These are phyloP conservation scores for Neonectria punicea DNA, from an alignment of 2,329 filamentous ascomycete genomes.

Conservation along the genomic window DNA sequence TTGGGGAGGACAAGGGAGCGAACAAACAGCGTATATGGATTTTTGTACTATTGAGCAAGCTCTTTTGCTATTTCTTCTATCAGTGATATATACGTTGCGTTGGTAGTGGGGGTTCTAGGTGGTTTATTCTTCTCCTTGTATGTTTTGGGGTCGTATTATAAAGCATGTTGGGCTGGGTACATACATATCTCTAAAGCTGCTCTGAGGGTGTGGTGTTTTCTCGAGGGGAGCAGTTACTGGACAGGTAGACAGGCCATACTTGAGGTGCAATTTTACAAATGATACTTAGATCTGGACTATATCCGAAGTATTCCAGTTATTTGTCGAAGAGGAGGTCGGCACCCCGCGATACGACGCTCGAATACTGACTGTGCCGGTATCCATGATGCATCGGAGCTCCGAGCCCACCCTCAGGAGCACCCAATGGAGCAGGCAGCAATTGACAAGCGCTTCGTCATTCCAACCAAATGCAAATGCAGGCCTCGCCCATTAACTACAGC, in stretches of 20 bases:
- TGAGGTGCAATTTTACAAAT: not conserved
- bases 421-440: conserved; percentile 19
- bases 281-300: not conserved
- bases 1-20: not conserved
- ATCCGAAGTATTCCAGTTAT: too few species aligned
- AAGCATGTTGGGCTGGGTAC: not conserved
- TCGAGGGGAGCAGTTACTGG: not conserved
- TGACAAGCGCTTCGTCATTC: conserved; percentile 10
- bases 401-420: conserved; percentile 4
- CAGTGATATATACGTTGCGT: not conserved
- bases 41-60: conserved; percentile 11
- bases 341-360: not conserved
- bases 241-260: not conserved
- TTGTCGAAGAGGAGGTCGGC: too few species aligned
- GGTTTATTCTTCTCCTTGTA: not conserved
- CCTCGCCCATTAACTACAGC: not conserved
- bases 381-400: not conserved
- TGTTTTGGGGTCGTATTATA: not conserved
- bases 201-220: not conserved
- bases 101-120: not conserved
- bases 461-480: not conserved
- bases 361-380: too few species aligned
- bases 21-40: conserved; percentile 11
- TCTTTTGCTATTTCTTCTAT: conserved; percentile 9
- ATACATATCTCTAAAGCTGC: not conserved